A percentile compares a stretch with the other conserved stretches of the same genome.
Evolutionary conservation across 2,329 filamentous ascomycete genomes (phyloP).

Genomic region (Apiospora pterosperma): DNA sequence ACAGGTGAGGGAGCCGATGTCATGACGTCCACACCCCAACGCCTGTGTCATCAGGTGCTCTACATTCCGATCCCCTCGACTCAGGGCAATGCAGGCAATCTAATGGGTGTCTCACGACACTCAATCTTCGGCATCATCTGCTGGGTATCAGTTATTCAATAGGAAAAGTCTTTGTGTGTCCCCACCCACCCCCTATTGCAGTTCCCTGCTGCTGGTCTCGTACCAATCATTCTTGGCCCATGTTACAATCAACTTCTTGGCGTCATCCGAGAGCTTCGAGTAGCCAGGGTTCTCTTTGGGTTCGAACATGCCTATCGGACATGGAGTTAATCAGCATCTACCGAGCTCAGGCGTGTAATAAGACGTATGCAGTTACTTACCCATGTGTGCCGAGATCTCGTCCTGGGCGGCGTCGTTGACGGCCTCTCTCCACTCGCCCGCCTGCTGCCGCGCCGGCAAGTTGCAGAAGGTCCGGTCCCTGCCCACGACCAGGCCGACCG

Average conservation of each 20-base stretch:
- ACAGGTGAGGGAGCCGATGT: no score
- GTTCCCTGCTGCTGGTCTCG: slow-evolving; percentile 40
- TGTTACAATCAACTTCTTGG: slow-evolving; percentile 59
- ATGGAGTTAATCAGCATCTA: slow-evolving; percentile 4
- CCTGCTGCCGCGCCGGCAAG: slow-evolving; percentile 55
- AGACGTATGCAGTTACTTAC: slow-evolving; percentile 35
- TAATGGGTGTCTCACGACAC: neutral
- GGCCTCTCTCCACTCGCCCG: slow-evolving; percentile 63
- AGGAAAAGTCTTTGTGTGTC: neutral
- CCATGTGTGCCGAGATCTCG: slow-evolving; percentile 78
- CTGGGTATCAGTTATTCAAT: slow-evolving; percentile 7
- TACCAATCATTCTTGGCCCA: slow-evolving; percentile 70
- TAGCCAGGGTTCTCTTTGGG: slow-evolving; percentile 71
- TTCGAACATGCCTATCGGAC: slow-evolving; percentile 64
- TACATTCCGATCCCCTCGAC: no score
- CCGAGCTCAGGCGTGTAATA: neutral
- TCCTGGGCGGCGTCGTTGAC: slow-evolving; percentile 77
- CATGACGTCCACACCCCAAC: no score
- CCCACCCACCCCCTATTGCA: slow-evolving; percentile 26
- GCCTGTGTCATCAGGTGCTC: no score
- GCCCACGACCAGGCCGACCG: slow-evolving; percentile 59
- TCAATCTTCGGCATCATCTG: neutral
- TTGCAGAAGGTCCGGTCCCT: slow-evolving; percentile 86
- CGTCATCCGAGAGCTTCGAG: slow-evolving; percentile 60
- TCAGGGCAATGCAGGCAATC: neutral